Percentiles rank a stretch among this genome's conserved stretches.
These are phyloP conservation scores for Eutrema salsugineum DNA, from an alignment of 441 rosid genomes.

Conservation along the genomic window DNA sequence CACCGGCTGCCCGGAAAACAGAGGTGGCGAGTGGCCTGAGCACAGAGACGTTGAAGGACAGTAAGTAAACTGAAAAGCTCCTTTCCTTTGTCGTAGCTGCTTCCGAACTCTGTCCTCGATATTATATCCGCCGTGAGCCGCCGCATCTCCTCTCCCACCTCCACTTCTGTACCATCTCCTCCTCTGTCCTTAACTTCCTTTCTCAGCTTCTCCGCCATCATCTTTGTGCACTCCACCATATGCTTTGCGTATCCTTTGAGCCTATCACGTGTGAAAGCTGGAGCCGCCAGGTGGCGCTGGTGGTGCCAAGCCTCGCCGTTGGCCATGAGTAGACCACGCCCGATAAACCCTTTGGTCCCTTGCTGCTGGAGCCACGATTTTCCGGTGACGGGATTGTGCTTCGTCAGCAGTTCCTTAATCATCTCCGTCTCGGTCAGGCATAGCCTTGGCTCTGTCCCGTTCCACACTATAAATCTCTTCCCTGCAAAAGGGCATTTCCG, in stretches of 20 bases:
- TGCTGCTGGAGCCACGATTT: conserved; percentile 93
- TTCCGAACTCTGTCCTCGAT: conserved; percentile 80
- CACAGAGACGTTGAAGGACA: conserved; percentile 62
- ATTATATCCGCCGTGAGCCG: conserved; percentile 81
- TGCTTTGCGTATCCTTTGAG: conserved; percentile 77
- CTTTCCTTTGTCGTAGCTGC: conserved; percentile 77
- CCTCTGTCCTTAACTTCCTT: conserved; percentile 45
- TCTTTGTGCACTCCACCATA: conserved; percentile 82
- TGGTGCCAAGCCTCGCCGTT: conserved; percentile 85
- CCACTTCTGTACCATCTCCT: conserved; percentile 73
- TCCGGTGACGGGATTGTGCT: conserved; percentile 66
- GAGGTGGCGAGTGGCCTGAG: conserved; percentile 75
- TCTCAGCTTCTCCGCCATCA: conserved; percentile 51
- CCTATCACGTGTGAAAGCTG: conserved; percentile 75
- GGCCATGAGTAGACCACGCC: conserved; percentile 83
- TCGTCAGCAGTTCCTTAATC: conserved; percentile 70
- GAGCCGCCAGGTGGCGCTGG: conserved; percentile 81
- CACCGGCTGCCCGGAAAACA: conserved; percentile 93
- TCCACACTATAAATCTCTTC: conserved; percentile 81
- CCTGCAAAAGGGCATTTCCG: conserved; percentile 38
- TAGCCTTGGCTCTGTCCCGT: conserved; percentile 84
- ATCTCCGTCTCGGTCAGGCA: conserved; percentile 72
- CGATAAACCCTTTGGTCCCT: conserved; percentile 83
- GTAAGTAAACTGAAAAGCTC: conserved; percentile 66
- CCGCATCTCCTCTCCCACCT: conserved; percentile 74